Evolutionary conservation across 306 rosid genomes (phyloP).

Genomic region (Casuarina cunninghamiana): DNA sequence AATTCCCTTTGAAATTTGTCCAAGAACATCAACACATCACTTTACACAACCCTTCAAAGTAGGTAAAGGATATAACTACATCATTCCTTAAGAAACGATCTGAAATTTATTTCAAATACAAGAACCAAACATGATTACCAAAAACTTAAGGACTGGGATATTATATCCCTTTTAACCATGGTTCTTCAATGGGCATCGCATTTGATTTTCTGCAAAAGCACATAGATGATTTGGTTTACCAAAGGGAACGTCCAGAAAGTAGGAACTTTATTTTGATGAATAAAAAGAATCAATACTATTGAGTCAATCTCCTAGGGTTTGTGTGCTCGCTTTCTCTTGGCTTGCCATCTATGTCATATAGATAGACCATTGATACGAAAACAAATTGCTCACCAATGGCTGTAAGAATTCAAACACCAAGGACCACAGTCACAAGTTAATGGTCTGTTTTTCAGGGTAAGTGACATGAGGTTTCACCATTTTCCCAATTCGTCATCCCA

Average conservation of each 20-base stretch:
- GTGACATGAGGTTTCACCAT: no score
- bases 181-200: constrained; percentile 9
- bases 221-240: constrained; percentile 10
- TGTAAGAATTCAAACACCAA: constrained; percentile 41
- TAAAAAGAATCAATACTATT: constrained; percentile 12
- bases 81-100: neutral
- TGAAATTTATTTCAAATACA: neutral
- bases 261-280: constrained; percentile 8
- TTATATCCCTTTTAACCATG: constrained; percentile 18
- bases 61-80: neutral
- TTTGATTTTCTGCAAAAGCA: constrained; percentile 16
- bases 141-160: constrained; percentile 9
- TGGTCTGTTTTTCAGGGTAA: no score
- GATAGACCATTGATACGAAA: constrained; percentile 81
- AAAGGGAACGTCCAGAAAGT: constrained; percentile 21
- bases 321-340: constrained; percentile 58
- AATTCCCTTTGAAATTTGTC: no score
- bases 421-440: constrained; percentile 11
- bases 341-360: constrained; percentile 91
- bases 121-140: neutral
- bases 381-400: constrained; percentile 30
- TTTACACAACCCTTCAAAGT: no score
- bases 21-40: no score
- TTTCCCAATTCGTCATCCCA: no score
- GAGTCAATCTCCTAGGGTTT: constrained; percentile 33